Base-by-base conservation (phyloP, 805 yeast species). In the Wickerhamomyces chambardii region DNA sequence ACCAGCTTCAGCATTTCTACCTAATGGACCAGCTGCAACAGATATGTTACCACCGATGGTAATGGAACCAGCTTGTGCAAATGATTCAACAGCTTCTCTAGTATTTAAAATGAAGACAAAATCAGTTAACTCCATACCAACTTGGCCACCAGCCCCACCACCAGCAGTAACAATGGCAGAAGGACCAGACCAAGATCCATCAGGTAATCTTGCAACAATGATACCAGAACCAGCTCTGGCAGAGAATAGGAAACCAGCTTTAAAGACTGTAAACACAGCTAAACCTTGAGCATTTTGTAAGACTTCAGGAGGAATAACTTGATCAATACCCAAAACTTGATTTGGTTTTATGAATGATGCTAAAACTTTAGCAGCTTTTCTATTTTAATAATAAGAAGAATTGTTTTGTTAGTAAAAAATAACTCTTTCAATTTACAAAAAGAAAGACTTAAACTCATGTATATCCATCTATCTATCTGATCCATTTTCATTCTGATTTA, bases 201-300 rank as follows among this genome's bases (percentile, higher is more conserved):
- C 97, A 2, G 94, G 94, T 33, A 92, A 68, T 40, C 97, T 67
- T 5, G 97, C 95, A 18, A 90, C 94, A 41, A 90, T 83, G 26
- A 90, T 84, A 44, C 98, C 98, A 1, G 95, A 84, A 18, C 98
- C 98, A 1, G 97, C 97, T 56, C 98, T 74, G 21, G 97, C 98
- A 3, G 95, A 84, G 57, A 90, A 90, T 37, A 90, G 65, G 57
- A 90, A 90, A 3, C 98, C 98, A 4, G 97, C 98, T 57, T 92
- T 90, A 38, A 90, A 66, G n/a, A 92, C 97, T 1, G 97, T 90
- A 44, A 90, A 71, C 28, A 90, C 63, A 5, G 95, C 97, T 35
- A 90, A 68, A 22, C 98, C 98, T 55, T 86, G 84, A 29, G 98
- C 97, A 51, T 84, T 80, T 43, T 82, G 77, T 40, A 90, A 68